Evolutionary conservation across 352 stramenopile genomes (phyloP), one percentile per base, ranked within the genome.

Genomic region (Globisporangium apiculatum): DNA sequence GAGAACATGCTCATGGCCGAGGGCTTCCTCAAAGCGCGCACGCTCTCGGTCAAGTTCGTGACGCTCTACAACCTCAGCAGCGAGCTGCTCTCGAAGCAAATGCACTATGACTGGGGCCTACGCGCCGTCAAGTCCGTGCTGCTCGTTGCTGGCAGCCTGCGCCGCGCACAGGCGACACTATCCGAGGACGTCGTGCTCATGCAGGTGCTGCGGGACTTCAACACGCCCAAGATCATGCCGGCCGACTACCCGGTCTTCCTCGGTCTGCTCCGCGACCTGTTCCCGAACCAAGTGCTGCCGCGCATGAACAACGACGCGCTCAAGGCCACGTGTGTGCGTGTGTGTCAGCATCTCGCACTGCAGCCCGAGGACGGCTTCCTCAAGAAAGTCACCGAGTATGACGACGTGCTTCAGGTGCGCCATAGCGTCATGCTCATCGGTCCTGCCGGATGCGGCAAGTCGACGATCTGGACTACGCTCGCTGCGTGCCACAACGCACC

Each of bases 341-440:
- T 91, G 3, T 95, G 84, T 35, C 17, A 55, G 0, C 60, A 89
- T 40, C 79, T 79, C 48, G 84, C 85, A 45, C 73, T 98, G 9
- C 94, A 98, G 62, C 76, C 88, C 10, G 95, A 99, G 65, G 95
- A 99, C 31, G 83, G 86, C 0, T 99, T 98, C 64, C 68, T 98
- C 1, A 96, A 96, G 62, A 99, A 99, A 62, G 89, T 97, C 17
- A 87, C 94, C 60, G 95, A 99, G 68, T 97, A 89, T 41, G 87
- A 98, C 63, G 94, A 98, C 41, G 83, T 98, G 17, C 80, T 99
- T 43, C 85, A 96, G 47, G 94, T 98, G 3, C 87, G 94, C 0
- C 94, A 98, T 67, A 98, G 87, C 43, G 96, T 98, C 40, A 98
- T 99, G 92, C 78, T 99, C 35, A 93, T 98, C 37, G 96, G 96